Evolutionary conservation across 2,329 filamentous ascomycete genomes (phyloP).

Genomic region (Neonectria magnoliae): DNA sequence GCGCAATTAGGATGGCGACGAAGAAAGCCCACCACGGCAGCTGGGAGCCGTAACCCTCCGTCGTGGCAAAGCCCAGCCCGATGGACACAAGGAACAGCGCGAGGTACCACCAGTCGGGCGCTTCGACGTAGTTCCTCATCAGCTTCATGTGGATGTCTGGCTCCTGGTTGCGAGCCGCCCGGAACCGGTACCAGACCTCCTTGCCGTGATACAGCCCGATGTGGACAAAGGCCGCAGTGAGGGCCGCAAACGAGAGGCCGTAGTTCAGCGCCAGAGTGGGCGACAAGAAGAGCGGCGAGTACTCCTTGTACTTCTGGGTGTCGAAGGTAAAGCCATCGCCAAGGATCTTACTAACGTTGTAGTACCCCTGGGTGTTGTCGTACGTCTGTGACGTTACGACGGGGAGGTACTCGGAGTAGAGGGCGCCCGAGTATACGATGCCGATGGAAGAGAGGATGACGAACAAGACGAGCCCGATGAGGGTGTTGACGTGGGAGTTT

Average conservation of each 20-base stretch:
- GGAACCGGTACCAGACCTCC: slow-evolving; percentile 57
- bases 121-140: slow-evolving; percentile 48
- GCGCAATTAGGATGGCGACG: slow-evolving; percentile 39
- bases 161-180: slow-evolving; percentile 55
- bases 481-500: slow-evolving; percentile 57
- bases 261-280: slow-evolving; percentile 56
- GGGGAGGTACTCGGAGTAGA: slow-evolving; percentile 64
- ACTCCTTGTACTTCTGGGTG: slow-evolving; percentile 58
- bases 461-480: slow-evolving; percentile 55
- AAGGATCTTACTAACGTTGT: slow-evolving; percentile 63
- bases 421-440: slow-evolving; percentile 56
- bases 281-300: slow-evolving; percentile 64
- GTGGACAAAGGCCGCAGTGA: slow-evolving; percentile 57
- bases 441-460: slow-evolving; percentile 57
- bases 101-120: slow-evolving; percentile 54
- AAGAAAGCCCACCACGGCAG: slow-evolving; percentile 45
- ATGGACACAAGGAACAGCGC: slow-evolving; percentile 46
- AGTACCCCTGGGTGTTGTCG: slow-evolving; percentile 63
- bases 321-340: slow-evolving; percentile 59
- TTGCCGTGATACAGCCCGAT: slow-evolving; percentile 51
- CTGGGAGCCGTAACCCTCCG: slow-evolving; percentile 39
- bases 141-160: slow-evolving; percentile 50
- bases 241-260: slow-evolving; percentile 56
- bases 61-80: slow-evolving; percentile 45
- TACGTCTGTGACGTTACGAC: slow-evolving; percentile 63